Conservation (phyloP, 768 basidiomycete genomes). For the Clitopilus hobsonii region DNA sequence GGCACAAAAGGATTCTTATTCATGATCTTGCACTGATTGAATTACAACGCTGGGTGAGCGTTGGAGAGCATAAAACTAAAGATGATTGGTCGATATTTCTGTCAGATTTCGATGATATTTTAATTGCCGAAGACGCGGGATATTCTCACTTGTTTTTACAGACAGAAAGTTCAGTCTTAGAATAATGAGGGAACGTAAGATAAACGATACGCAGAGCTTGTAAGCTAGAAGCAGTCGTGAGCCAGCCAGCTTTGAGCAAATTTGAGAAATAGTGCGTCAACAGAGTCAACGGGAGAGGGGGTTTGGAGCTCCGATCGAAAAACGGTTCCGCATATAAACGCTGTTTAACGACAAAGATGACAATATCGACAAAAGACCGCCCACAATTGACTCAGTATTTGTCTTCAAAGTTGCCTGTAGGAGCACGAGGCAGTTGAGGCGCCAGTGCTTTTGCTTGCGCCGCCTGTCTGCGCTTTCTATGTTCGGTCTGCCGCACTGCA, state of each 20-base stretch:
- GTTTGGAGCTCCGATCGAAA: background rate
- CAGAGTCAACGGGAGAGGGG: background rate
- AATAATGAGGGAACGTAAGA: background rate
- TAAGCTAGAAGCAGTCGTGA: background rate
- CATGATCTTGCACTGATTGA: conserved; percentile 35
- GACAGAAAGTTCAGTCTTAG: background rate
- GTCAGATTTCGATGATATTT: conserved; percentile 4
- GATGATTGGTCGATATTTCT: conserved; percentile 2
- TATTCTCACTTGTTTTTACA: background rate
- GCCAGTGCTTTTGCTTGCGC: conserved; percentile 67
- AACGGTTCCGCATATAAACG: background rate
- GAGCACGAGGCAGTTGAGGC: conserved; percentile 66
- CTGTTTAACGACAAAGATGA: background rate
- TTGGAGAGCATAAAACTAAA: conserved; percentile 13
- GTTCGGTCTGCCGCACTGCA: conserved; percentile 70
- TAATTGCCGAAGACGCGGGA: background rate
- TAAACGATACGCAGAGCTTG: background rate
- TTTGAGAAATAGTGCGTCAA: background rate
- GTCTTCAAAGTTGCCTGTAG: conserved; percentile 23
- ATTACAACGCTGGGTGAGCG: conserved; percentile 15
- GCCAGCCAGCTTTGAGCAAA: conserved; percentile 1
- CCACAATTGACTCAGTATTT: conserved; percentile 7
- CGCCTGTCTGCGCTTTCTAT: conserved; percentile 62
- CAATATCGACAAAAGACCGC: background rate
- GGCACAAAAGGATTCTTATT: conserved; percentile 84